phyloP scores from a whole-genome alignment of 2,329 filamentous ascomycete species.

The Pseudogymnoascus sp. region DNA sequence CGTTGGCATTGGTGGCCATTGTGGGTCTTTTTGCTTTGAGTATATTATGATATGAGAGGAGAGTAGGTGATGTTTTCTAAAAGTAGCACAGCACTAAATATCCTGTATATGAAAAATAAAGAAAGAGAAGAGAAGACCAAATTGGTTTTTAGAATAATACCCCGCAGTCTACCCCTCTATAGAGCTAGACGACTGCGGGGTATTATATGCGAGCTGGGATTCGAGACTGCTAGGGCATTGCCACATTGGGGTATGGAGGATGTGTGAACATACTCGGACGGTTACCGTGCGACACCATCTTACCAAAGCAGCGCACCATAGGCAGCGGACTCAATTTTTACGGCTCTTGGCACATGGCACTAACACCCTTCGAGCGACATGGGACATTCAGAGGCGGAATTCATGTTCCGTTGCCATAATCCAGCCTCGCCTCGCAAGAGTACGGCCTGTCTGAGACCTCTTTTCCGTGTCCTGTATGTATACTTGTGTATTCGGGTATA shows the following conservation, averaged over 20 bases:
- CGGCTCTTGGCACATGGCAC: background rate
- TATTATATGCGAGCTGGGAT: background rate
- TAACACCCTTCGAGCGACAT: background rate
- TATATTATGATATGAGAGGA: background rate
- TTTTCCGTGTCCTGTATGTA: background rate
- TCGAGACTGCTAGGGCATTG: background rate
- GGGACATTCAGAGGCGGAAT: background rate
- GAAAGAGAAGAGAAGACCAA: background rate
- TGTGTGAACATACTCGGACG: background rate
- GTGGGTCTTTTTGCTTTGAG: background rate
- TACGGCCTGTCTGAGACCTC: background rate
- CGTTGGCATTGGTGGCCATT: background rate
- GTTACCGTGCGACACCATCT: background rate
- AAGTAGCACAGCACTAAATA: background rate
- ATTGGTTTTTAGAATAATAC: background rate
- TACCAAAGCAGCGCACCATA: background rate
- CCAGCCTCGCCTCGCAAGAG: background rate
- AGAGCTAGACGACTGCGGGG: background rate
- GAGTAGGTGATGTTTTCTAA: background rate
- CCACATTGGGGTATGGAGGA: background rate
- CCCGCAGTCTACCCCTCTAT: background rate
- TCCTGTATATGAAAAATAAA: background rate
- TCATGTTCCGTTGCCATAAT: background rate
- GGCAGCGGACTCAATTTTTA: background rate
- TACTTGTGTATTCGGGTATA: background rate